Evolutionary conservation across 495 filamentous ascomycete species (phyloP).

Genomic region (Recurvomyces mirabilis): DNA sequence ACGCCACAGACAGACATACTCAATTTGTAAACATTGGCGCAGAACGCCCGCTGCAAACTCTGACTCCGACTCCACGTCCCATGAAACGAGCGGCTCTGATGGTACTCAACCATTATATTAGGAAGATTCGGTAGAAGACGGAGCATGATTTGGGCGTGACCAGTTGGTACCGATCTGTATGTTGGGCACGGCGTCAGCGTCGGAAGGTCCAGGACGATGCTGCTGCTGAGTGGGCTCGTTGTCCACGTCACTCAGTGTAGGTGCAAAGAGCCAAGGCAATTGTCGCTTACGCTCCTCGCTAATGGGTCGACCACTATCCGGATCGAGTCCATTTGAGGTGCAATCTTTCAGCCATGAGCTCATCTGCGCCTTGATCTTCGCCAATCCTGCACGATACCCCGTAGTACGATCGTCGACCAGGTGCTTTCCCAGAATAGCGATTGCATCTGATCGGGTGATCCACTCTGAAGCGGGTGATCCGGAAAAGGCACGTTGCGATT

Average conservation of each 20-base stretch:
- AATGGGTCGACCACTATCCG: neutral
- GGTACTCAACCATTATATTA: too few relatives aligned
- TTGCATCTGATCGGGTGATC: neutral
- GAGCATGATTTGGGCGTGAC: too few relatives aligned
- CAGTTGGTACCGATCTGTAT: neutral
- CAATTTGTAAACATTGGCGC: too few relatives aligned
- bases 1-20: too few relatives aligned
- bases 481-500: neutral
- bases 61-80: too few relatives aligned
- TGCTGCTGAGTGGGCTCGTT: neutral
- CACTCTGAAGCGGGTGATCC: neutral
- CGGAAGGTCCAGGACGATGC: too few relatives aligned
- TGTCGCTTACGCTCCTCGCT: neutral
- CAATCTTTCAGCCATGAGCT: neutral
- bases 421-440: neutral
- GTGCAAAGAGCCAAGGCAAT: neutral
- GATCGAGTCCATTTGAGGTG: neutral
- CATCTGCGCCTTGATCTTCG: neutral
- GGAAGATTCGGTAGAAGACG: too few relatives aligned
- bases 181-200: too few relatives aligned
- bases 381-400: neutral
- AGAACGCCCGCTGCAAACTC: too few relatives aligned
- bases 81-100: too few relatives aligned
- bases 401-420: neutral
- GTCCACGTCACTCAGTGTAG: neutral